Percentiles rank a stretch among this genome's conserved stretches.
Conservation (phyloP, 345 rosid species). For the Leavenworthia alabamica region DNA sequence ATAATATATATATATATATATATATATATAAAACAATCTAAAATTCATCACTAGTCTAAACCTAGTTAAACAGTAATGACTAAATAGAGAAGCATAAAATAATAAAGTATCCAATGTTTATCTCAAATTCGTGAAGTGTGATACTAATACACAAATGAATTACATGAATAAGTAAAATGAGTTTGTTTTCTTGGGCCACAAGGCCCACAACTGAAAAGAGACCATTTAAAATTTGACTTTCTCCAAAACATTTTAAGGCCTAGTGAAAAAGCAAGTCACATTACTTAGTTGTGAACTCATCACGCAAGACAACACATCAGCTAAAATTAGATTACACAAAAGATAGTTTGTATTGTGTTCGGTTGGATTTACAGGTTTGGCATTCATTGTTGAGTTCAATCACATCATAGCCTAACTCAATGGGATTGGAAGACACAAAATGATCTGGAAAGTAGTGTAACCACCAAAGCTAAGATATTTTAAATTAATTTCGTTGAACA, state of each 20-base stretch:
- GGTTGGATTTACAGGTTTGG: background rate
- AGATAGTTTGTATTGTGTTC: background rate
- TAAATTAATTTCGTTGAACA: background rate
- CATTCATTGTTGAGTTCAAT: background rate
- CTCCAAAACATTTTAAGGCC: background rate
- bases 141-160: constrained; percentile 8
- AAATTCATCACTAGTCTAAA: background rate
- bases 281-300: background rate
- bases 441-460: background rate
- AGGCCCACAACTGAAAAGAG: constrained; percentile 1
- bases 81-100: background rate
- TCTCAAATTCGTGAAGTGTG: background rate
- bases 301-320: background rate
- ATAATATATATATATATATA: no score
- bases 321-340: background rate
- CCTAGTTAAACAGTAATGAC: background rate
- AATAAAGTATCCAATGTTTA: constrained; percentile 19
- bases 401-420: background rate
- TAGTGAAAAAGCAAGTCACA: background rate
- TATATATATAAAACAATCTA: background rate
- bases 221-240: background rate
- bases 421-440: background rate
- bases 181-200: background rate
- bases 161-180: background rate
- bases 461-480: background rate